These are phyloP conservation scores for Phyllostachys edulis DNA, from an alignment of 176 grass and related monocot species.

Conservation along the genomic window DNA sequence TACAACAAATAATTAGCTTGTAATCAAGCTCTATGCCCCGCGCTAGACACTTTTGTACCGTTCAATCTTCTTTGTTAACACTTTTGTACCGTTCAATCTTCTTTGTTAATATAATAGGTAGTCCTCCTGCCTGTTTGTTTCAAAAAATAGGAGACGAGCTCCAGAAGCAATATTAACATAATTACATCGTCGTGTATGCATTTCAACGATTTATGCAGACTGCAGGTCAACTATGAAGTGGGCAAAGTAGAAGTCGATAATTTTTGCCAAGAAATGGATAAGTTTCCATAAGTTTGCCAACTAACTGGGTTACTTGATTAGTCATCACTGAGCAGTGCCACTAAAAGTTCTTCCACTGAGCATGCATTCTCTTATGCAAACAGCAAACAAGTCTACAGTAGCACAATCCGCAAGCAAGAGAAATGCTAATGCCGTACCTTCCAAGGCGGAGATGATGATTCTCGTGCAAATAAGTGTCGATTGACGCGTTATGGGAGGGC, in stretches of 20 bases:
- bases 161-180: not conserved
- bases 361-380: not conserved
- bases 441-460: not conserved
- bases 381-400: not conserved
- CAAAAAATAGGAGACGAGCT: too few species aligned
- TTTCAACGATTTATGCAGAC: not conserved
- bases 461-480: not conserved
- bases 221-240: not conserved
- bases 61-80: too few species aligned
- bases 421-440: not conserved
- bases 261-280: not conserved
- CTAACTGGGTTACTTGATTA: not conserved
- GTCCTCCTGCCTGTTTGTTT: too few species aligned
- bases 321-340: not conserved
- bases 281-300: not conserved
- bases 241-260: not conserved
- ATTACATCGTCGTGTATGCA: not conserved
- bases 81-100: too few species aligned
- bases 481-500: not conserved
- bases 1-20: too few species aligned
- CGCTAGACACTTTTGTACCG: too few species aligned
- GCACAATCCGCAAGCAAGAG: not conserved
- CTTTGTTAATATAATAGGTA: too few species aligned
- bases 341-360: not conserved
- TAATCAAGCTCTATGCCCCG: too few species aligned